phyloP scores from a whole-genome alignment of 2,329 filamentous ascomycete genomes.

The Talaromyces sp. region DNA sequence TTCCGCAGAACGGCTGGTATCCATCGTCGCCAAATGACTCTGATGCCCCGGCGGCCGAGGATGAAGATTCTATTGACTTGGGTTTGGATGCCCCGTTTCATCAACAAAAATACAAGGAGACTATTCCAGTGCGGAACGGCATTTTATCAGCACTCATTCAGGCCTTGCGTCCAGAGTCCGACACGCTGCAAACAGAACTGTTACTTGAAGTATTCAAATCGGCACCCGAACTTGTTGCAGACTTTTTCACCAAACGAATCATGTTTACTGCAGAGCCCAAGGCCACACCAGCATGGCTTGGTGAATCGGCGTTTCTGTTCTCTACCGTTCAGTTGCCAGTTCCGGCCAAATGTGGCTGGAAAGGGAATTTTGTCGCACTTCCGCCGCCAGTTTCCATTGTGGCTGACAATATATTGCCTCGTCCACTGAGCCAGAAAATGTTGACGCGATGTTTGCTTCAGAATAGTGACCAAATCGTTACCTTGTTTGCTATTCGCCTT shows the following conservation, averaged over 20 bases:
- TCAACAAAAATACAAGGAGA: slow-evolving; percentile 61
- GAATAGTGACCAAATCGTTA: slow-evolving; percentile 66
- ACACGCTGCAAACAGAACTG: slow-evolving; percentile 73
- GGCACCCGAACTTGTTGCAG: slow-evolving; percentile 79
- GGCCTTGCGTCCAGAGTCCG: slow-evolving; percentile 76
- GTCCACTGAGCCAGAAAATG: slow-evolving; percentile 73
- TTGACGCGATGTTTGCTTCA: slow-evolving; percentile 73
- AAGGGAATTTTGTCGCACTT: slow-evolving; percentile 54
- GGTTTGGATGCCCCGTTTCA: slow-evolving; percentile 66
- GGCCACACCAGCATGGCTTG: slow-evolving; percentile 88
- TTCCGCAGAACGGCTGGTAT: slow-evolving; percentile 78
- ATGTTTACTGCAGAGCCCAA: slow-evolving; percentile 87
- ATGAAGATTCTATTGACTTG: slow-evolving; percentile 52
- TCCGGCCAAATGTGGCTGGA: slow-evolving; percentile 65
- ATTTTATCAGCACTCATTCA: slow-evolving; percentile 73
- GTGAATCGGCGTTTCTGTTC: slow-evolving; percentile 84
- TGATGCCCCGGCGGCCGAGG: slow-evolving; percentile 45
- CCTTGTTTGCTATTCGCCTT: slow-evolving; percentile 77
- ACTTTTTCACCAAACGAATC: slow-evolving; percentile 77
- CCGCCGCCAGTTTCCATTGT: slow-evolving; percentile 76
- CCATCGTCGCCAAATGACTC: slow-evolving; percentile 60
- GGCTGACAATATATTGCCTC: slow-evolving; percentile 80
- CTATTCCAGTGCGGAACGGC: slow-evolving; percentile 71
- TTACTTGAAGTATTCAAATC: slow-evolving; percentile 71
- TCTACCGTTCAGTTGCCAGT: slow-evolving; percentile 70